Percentiles rank a stretch among this genome's conserved stretches.
Evolutionary conservation across 805 yeast species (phyloP).

Genomic region (Vanderwaltozyma tropicalis): DNA sequence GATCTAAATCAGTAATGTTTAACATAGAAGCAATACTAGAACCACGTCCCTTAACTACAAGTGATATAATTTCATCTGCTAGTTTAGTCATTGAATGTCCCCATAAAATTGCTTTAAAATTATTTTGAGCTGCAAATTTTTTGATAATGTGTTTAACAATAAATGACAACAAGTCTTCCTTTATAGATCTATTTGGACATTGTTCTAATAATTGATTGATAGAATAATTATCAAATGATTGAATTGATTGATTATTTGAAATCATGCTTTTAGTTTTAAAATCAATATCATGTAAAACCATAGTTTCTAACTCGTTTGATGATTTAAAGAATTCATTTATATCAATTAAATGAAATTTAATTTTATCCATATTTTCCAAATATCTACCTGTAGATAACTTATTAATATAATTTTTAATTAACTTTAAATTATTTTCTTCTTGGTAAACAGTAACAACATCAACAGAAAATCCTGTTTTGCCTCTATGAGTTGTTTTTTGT

Average conservation of each 20-base stretch:
- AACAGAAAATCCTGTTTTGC: slow-evolving; percentile 57
- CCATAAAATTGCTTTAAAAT: slow-evolving; percentile 48
- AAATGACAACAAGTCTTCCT: slow-evolving; percentile 47
- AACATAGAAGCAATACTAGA: slow-evolving; percentile 45
- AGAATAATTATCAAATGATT: not conserved
- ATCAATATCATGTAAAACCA: slow-evolving; percentile 24
- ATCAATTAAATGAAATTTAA: slow-evolving; percentile 33
- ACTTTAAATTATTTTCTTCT: slow-evolving; percentile 29
- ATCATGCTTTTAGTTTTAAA: slow-evolving; percentile 23
- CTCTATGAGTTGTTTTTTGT: slow-evolving; percentile 52
- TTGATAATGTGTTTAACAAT: slow-evolving; percentile 39
- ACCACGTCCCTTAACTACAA: slow-evolving; percentile 84
- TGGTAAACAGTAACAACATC: slow-evolving; percentile 36
- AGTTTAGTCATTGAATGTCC: slow-evolving; percentile 76
- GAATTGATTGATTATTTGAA: not conserved
- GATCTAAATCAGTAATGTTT: slow-evolving; percentile 33
- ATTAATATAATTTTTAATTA: slow-evolving; percentile 8
- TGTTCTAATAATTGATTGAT: slow-evolving; percentile 8
- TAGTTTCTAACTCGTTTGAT: slow-evolving; percentile 9
- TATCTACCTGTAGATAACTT: slow-evolving; percentile 12
- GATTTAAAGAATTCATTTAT: slow-evolving; percentile 33
- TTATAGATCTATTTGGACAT: slow-evolving; percentile 46
- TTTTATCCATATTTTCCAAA: slow-evolving; percentile 25
- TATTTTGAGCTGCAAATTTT: slow-evolving; percentile 34
- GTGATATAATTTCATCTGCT: slow-evolving; percentile 68